Evolutionary conservation across 257 asterid species (phyloP).

Genomic region (Cruciata laevipes): DNA sequence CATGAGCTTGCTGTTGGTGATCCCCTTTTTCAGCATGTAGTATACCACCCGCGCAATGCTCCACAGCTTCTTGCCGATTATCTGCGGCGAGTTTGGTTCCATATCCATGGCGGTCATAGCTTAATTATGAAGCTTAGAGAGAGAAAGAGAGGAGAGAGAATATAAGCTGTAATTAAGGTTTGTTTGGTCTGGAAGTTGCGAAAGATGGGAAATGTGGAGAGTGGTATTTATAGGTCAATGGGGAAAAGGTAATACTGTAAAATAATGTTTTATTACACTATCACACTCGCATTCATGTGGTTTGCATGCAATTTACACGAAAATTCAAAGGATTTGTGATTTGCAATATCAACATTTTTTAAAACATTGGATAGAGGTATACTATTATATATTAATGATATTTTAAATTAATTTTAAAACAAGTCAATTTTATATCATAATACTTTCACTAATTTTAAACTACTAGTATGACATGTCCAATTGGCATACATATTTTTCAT

Average conservation of each 20-base stretch:
- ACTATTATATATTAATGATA: too few species aligned
- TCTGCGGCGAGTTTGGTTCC: slow-evolving; percentile 20
- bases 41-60: slow-evolving; percentile 21
- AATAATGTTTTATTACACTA: background rate
- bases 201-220: background rate
- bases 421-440: too few species aligned
- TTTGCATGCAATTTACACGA: background rate
- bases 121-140: background rate
- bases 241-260: background rate
- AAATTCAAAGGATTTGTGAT: too few species aligned
- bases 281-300: slow-evolving; percentile 11
- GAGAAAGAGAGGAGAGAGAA: background rate
- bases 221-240: slow-evolving; percentile 15
- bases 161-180: background rate
- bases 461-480: too few species aligned
- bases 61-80: slow-evolving; percentile 24
- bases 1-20: slow-evolving; percentile 26
- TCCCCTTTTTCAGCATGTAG: slow-evolving; percentile 35
- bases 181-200: slow-evolving; percentile 16
- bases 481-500: too few species aligned
- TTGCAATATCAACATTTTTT: too few species aligned
- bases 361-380: too few species aligned
- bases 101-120: slow-evolving; percentile 21
- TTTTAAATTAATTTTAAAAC: too few species aligned
- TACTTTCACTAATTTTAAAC: too few species aligned